These are phyloP conservation scores for Aureobasidium sp. DNA, from an alignment of 2,329 filamentous ascomycete genomes.

Conservation along the genomic window DNA sequence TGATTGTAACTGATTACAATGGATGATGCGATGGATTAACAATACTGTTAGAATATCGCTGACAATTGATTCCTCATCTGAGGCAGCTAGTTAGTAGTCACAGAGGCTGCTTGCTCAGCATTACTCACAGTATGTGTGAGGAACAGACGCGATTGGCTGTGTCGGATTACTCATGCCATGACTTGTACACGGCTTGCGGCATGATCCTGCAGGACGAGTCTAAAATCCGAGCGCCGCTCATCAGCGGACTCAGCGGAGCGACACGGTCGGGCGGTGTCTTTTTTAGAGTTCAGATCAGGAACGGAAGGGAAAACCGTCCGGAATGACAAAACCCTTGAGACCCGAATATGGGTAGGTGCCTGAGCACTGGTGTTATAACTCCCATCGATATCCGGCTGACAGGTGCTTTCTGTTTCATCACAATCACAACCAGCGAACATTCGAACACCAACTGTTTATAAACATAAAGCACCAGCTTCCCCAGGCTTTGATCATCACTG, in stretches of 20 bases:
- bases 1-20: neutral
- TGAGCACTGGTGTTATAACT: slow-evolving; percentile 10
- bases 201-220: neutral
- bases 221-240: neutral
- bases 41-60: neutral
- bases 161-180: slow-evolving; percentile 3
- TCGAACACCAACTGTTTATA: neutral
- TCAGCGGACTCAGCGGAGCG: too few relatives aligned
- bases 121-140: neutral
- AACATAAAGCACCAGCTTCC: neutral
- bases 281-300: slow-evolving; percentile 5
- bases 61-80: slow-evolving; percentile 7
- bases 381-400: slow-evolving; percentile 3
- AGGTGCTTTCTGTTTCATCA: slow-evolving; percentile 9
- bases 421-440: slow-evolving; percentile 10
- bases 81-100: neutral
- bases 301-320: neutral
- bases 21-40: neutral
- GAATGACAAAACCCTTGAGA: slow-evolving; percentile 5
- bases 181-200: slow-evolving; percentile 1
- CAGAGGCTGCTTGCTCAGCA: slow-evolving; percentile 6
- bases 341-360: neutral
- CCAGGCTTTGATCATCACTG: neutral
- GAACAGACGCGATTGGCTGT: neutral
- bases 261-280: neutral